Evolutionary conservation across 2,329 filamentous ascomycete species (phyloP).

Genomic region (Diplocarpon mali): DNA sequence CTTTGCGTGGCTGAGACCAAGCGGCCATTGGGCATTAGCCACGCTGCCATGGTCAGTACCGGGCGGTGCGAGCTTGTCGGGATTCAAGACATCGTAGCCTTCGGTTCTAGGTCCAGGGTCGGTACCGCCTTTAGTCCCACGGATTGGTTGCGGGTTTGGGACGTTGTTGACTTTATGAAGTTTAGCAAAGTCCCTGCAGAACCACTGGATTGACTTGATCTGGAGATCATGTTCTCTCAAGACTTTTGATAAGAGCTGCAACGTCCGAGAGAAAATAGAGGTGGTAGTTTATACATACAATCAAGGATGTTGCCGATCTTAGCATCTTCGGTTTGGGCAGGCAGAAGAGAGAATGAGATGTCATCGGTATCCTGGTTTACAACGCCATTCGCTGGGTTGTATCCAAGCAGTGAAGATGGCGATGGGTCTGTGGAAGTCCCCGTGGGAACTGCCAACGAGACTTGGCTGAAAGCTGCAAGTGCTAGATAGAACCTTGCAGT

Average conservation of each 20-base stretch:
- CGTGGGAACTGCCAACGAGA: conserved; percentile 13
- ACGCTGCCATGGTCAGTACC: conserved; percentile 63
- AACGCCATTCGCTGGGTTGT: conserved; percentile 29
- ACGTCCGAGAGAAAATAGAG: too few species aligned
- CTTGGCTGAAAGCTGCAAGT: too few species aligned
- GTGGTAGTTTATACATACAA: conserved; percentile 17
- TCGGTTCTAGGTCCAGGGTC: conserved; percentile 55
- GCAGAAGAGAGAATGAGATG: conserved; percentile 33
- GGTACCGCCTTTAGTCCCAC: conserved; percentile 37
- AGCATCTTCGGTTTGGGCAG: conserved; percentile 39
- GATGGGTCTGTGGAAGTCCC: conserved; percentile 11
- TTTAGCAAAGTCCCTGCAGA: too few species aligned
- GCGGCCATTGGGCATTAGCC: conserved; percentile 63
- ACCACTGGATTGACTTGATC: too few species aligned
- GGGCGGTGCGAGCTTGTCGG: conserved; percentile 60
- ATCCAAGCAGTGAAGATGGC: conserved; percentile 29
- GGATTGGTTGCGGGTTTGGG: conserved; percentile 43
- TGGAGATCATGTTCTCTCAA: too few species aligned
- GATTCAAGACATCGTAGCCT: conserved; percentile 56
- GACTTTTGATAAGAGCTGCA: too few species aligned
- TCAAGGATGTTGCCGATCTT: conserved; percentile 42
- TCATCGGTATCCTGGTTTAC: conserved; percentile 27
- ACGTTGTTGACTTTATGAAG: conserved; percentile 31
- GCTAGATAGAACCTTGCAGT: too few species aligned
- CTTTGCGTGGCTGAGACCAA: conserved; percentile 14